Evolutionary conservation across 208 protist species (phyloP).

Genomic region (Trypanosoma platydactyli): DNA sequence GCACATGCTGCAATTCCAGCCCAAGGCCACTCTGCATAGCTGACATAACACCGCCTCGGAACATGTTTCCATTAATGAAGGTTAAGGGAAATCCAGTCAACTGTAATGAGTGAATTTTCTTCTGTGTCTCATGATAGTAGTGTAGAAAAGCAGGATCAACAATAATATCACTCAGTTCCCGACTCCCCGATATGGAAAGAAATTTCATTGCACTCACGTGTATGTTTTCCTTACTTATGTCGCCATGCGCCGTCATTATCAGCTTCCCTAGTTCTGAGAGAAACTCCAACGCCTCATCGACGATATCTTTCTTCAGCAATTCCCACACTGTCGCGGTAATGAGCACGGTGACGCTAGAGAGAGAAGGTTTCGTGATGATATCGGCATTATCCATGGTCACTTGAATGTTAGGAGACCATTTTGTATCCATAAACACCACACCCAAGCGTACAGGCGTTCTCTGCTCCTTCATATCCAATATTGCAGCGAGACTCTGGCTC

Average conservation of each 20-base stretch:
- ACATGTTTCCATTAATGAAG: conserved; percentile 54
- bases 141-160: conserved; percentile 31
- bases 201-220: background rate
- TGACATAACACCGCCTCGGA: background rate
- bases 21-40: conserved; percentile 22
- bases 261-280: background rate
- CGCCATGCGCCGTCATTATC: background rate
- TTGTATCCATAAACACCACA: conserved; percentile 41
- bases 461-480: conserved; percentile 20
- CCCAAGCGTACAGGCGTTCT: conserved; percentile 52
- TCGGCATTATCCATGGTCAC: background rate
- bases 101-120: conserved; percentile 27
- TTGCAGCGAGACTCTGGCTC: conserved; percentile 13
- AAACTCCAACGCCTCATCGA: conserved; percentile 9
- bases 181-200: conserved; percentile 12
- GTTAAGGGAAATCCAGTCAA: conserved; percentile 25
- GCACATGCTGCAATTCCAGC: conserved; percentile 29
- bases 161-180: conserved; percentile 14
- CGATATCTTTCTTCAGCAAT: conserved; percentile 14
- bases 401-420: conserved; percentile 24
- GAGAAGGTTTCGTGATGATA: background rate
- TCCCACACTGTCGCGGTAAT: conserved; percentile 34
- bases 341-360: conserved; percentile 10
- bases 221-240: background rate
- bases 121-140: conserved; percentile 44